Evolutionary conservation across 768 basidiomycete genomes (phyloP), one percentile per base, ranked within the genome.

Genomic region (Peribolospora kevripleyi): DNA sequence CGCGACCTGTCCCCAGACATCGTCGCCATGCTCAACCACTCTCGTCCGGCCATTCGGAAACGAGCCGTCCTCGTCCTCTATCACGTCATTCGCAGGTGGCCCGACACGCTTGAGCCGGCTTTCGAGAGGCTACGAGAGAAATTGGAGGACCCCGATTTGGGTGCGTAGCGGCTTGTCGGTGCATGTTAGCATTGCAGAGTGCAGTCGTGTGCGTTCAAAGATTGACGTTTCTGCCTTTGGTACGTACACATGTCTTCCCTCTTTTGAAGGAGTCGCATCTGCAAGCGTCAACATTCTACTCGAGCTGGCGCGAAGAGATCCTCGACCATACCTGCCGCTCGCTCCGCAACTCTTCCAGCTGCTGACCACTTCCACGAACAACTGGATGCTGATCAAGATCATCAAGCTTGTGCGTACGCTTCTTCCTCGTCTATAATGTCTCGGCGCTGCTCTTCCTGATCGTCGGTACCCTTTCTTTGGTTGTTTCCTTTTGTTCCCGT

Each of bases 311-410:
- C 76, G 84, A 55, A 72, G 75, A 48, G 79, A 80, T 58, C 86
- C 90, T 6, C 69, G 71, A 56, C 82, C 83, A 57, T 88, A 86
- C 64, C 73, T 98, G 6, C 72, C 79, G 3, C 69, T 98, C 46
- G 93, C 91, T 2, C 93, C 93, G 7, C 83, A 84, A 61, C 68
- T 97, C 54, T 98, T 97, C 67, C 85, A 84, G 62, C 74, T 97
- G 8, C 70, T 98, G 57, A 93, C 86, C 0, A 86, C 81, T 2
- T 87, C 87, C 8, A 82, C 84, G 7, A 97, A 98, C 67, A 98
- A 98, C 62, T 98, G 93, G 93, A 91, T 97, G 85, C 75, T 98
- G 57, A 98, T 98, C 68, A 98, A 98, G 69, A 81, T 97, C 54
- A 80, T 97, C 65, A 98, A 98, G 69, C 68, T 97, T 67, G 91